Evolutionary conservation across 345 rosid species (phyloP).

Genomic region (Euphorbia peplus): DNA sequence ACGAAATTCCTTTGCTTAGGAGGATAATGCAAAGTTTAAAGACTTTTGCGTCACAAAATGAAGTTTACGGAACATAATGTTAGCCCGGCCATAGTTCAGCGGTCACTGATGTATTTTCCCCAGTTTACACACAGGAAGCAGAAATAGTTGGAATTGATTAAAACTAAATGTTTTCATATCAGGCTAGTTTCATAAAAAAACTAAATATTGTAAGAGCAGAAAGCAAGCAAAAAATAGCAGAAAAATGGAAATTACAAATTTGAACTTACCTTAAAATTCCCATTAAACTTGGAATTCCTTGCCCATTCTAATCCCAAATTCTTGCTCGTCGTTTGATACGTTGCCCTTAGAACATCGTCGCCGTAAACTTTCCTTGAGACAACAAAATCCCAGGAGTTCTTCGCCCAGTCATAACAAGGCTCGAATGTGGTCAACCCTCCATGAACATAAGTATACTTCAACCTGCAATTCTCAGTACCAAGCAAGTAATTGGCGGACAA

Average conservation of each 20-base stretch:
- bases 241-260: background rate
- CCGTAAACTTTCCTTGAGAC: conserved; percentile 54
- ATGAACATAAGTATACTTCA: conserved; percentile 75
- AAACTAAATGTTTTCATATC: background rate
- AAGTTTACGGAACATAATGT: too few relatives aligned
- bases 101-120: too few relatives aligned
- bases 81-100: too few relatives aligned
- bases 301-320: conserved; percentile 76
- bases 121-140: background rate
- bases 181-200: background rate
- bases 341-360: conserved; percentile 65
- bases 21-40: too few relatives aligned
- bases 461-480: conserved; percentile 73
- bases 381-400: conserved; percentile 80
- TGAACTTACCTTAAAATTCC: conserved; percentile 61
- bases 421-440: conserved; percentile 63
- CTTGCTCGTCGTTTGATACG: conserved; percentile 75
- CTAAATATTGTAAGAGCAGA: background rate
- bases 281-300: conserved; percentile 52
- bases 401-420: conserved; percentile 73
- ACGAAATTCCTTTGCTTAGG: too few relatives aligned
- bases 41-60: too few relatives aligned
- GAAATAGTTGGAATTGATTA: background rate
- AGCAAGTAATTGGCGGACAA: conserved; percentile 67
- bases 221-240: background rate